phyloP scores from a whole-genome alignment of 2,329 filamentous ascomycete genomes.

The Daldinia eschscholtzii region DNA sequence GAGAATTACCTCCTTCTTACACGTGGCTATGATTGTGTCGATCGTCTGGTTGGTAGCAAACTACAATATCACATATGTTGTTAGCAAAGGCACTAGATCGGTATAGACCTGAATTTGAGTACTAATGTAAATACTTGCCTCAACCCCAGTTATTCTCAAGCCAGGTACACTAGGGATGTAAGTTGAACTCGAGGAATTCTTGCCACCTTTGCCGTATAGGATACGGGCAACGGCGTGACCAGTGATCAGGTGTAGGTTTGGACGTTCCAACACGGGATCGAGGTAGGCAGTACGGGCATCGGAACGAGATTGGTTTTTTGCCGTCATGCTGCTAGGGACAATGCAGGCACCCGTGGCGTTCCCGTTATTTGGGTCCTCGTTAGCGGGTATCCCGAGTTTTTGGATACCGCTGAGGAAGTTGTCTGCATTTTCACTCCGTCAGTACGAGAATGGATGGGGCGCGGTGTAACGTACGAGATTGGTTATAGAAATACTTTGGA shows the following conservation, averaged over 20 bases:
- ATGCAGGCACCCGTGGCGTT: constrained; percentile 54
- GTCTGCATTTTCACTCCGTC: constrained; percentile 46
- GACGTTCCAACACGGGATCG: constrained; percentile 53
- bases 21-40: constrained; percentile 44
- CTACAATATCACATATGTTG: constrained; percentile 38
- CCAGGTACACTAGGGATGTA: constrained; percentile 23
- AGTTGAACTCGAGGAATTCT: constrained; percentile 27
- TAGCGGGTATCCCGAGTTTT: constrained; percentile 54
- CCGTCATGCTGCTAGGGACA: constrained; percentile 56
- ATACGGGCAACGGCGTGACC: constrained; percentile 57
- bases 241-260: constrained; percentile 57
- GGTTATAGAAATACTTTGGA: constrained; percentile 56
- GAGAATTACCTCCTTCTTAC: constrained; percentile 51
- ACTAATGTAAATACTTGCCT: constrained; percentile 49
- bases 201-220: constrained; percentile 45
- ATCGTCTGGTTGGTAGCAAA: constrained; percentile 47
- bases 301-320: constrained; percentile 56
- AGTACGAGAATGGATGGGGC: neutral
- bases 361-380: constrained; percentile 56
- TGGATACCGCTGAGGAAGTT: constrained; percentile 56
- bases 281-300: constrained; percentile 59
- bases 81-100: constrained; percentile 14
- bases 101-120: neutral
- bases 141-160: constrained; percentile 53
- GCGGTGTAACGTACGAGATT: constrained; percentile 52